A percentile compares a stretch with the other conserved stretches of the same genome.
Evolutionary conservation across 2,329 filamentous ascomycete genomes (phyloP).

Genomic region (Pseudogymnoascus sp.): DNA sequence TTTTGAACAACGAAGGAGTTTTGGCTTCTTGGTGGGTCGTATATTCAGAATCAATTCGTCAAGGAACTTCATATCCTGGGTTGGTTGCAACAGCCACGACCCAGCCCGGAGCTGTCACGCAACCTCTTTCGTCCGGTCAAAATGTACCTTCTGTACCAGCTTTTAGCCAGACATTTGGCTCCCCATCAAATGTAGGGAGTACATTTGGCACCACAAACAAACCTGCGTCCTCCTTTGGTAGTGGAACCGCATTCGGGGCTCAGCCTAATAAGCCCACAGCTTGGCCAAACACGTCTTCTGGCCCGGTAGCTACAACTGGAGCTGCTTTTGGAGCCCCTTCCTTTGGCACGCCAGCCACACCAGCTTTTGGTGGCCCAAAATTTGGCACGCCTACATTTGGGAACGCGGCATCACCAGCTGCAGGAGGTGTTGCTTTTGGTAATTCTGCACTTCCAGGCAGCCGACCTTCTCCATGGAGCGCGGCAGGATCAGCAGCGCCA

Average conservation of each 20-base stretch:
- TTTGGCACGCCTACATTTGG: conserved; percentile 40
- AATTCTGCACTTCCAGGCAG: conserved; percentile 35
- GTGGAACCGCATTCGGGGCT: conserved; percentile 35
- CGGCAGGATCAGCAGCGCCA: conserved; percentile 23
- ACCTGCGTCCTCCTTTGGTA: conserved; percentile 29
- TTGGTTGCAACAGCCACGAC: conserved; percentile 43
- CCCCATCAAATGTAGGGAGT: not conserved
- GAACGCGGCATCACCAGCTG: conserved; percentile 32
- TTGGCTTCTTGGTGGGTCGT: conserved; percentile 85
- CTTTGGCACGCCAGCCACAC: conserved; percentile 27
- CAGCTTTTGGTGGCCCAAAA: conserved; percentile 27
- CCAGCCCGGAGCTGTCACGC: conserved; percentile 17
- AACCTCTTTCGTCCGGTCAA: conserved; percentile 18
- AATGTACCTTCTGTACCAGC: conserved; percentile 26
- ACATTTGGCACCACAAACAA: conserved; percentile 12
- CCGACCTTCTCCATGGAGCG: conserved; percentile 47
- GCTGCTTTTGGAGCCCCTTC: conserved; percentile 22
- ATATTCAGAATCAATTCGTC: conserved; percentile 75
- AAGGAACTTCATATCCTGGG: conserved; percentile 64
- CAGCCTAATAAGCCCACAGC: conserved; percentile 18
- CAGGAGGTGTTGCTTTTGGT: conserved; percentile 17
- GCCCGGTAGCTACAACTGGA: conserved; percentile 13
- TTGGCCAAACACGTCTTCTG: conserved; percentile 37
- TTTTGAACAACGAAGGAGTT: conserved; percentile 81
- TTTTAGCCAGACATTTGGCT: conserved; percentile 15